Conservation (phyloP, 768 basidiomycete genomes). For the Leccinum variicolor region DNA sequence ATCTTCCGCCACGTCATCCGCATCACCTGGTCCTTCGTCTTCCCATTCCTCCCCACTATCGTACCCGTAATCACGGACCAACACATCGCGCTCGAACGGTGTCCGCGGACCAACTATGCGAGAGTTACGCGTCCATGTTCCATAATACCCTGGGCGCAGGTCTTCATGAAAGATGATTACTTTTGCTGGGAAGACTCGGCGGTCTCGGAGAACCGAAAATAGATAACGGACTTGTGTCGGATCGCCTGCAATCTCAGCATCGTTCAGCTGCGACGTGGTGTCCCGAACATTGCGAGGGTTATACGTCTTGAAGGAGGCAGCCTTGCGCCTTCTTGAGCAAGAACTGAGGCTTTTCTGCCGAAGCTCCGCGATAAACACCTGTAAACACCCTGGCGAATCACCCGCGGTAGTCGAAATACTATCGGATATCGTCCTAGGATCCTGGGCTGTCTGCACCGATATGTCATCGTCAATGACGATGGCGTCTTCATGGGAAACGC, state of each 20-base stretch:
- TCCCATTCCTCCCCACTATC: constrained; percentile 98
- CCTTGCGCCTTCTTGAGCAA: constrained; percentile 16
- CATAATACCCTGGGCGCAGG: constrained; percentile 87
- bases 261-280: constrained; percentile 60
- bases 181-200: constrained; percentile 67
- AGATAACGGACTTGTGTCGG: constrained; percentile 64
- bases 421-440: constrained; percentile 7
- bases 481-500: constrained; percentile 37
- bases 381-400: constrained; percentile 10
- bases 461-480: constrained; percentile 56
- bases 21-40: constrained; percentile 73
- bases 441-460: constrained; percentile 9
- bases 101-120: constrained; percentile 74
- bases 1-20: constrained; percentile 66
- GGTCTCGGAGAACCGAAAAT: constrained; percentile 57
- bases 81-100: constrained; percentile 76
- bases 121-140: constrained; percentile 89
- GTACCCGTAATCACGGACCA: constrained; percentile 82
- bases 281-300: constrained; percentile 41
- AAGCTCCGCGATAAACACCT: constrained; percentile 25
- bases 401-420: neutral
- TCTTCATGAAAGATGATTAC: constrained; percentile 82
- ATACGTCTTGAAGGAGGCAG: constrained; percentile 28
- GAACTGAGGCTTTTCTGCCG: constrained; percentile 25
- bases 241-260: constrained; percentile 77